Evolutionary conservation across 768 basidiomycete genomes (phyloP), one percentile per base, ranked within the genome.

Genomic region (Calocera viscosa): DNA sequence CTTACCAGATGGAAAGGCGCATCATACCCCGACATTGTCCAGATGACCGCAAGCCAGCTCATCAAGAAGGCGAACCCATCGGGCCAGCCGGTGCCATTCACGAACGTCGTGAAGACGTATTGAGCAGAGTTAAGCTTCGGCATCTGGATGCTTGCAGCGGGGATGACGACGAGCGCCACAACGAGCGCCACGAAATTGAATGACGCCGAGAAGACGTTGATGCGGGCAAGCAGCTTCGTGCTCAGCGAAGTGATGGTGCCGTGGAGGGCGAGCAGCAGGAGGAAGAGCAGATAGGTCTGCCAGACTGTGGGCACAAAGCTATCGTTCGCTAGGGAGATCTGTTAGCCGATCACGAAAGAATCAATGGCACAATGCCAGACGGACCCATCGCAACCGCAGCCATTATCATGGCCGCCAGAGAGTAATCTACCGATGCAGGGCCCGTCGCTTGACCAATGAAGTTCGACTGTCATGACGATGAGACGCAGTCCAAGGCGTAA

Each of bases 21-120:
- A 49, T 67, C 69, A 49, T 69, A 69, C 2, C 69, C 69, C 22
- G 64, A 65, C 69, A 69, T 65, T 19, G 67, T 67, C 69, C 69
- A 69, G 24, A 69, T 67, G 22, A 47, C 43, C 0, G 66, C 30
- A 17, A 67, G 64, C 47, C 67, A 69, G 34, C 34, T 39, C 49
- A 69, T 53, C 28, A 69, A 43, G 33, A 69, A 63, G 1, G 69
- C 69, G 39, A 67, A 64, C 14, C 66, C 63, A 28, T 65, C 35
- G 1, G 66, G 64, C 47, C 35, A 67, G 19, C 49, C 63, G 1
- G 63, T 64, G 19, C 63, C 66, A 43, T 65, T 66, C 26, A 60
- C 53, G 30, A 60, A 60, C 11, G 53, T 28, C 53, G 53, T 60
- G 53, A 60, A 60, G 26, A 60, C 53, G 30, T 60, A 60, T 26